Percentiles rank a stretch among this genome's conserved stretches.
Evolutionary conservation across 108 stramenopile species (phyloP).

Genomic region (Skeletonema menzelii): DNA sequence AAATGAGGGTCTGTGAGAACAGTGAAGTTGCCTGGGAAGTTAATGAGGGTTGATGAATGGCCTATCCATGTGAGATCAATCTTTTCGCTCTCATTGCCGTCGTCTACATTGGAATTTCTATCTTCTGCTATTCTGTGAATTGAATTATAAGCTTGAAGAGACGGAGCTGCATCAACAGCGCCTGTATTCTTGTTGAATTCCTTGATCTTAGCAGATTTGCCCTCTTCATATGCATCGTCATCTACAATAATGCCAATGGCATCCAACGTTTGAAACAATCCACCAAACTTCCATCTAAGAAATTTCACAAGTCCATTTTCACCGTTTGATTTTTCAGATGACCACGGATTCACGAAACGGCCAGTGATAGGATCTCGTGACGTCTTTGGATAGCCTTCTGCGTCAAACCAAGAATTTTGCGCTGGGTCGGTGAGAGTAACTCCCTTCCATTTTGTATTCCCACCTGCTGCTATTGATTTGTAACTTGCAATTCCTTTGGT

Average conservation of each 20-base stretch:
- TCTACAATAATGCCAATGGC: slow-evolving; percentile 20
- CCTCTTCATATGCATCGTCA: background rate
- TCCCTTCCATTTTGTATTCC: slow-evolving; percentile 24
- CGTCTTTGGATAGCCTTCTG: slow-evolving; percentile 70
- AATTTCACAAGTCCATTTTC: slow-evolving; percentile 57
- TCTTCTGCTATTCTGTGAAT: slow-evolving; percentile 1
- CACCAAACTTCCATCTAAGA: slow-evolving; percentile 55
- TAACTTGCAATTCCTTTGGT: background rate
- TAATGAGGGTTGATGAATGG: slow-evolving; percentile 71
- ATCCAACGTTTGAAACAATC: slow-evolving; percentile 11
- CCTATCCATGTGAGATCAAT: slow-evolving; percentile 82
- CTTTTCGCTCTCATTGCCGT: slow-evolving; percentile 7
- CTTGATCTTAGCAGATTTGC: background rate
- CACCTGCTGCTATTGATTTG: background rate
- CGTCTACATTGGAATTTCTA: background rate
- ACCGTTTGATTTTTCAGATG: slow-evolving; percentile 70
- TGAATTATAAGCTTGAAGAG: background rate
- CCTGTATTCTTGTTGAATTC: background rate
- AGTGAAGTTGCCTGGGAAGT: slow-evolving; percentile 55
- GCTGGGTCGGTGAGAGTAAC: slow-evolving; percentile 64
- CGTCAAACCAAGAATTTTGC: slow-evolving; percentile 70
- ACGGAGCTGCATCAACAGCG: background rate
- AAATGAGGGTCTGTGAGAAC: slow-evolving; percentile 84
- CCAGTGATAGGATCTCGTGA: slow-evolving; percentile 64
- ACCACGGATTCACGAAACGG: slow-evolving; percentile 88